phyloP scores from a whole-genome alignment of 2,329 filamentous ascomycete genomes.

The Pseudocercospora musae region DNA sequence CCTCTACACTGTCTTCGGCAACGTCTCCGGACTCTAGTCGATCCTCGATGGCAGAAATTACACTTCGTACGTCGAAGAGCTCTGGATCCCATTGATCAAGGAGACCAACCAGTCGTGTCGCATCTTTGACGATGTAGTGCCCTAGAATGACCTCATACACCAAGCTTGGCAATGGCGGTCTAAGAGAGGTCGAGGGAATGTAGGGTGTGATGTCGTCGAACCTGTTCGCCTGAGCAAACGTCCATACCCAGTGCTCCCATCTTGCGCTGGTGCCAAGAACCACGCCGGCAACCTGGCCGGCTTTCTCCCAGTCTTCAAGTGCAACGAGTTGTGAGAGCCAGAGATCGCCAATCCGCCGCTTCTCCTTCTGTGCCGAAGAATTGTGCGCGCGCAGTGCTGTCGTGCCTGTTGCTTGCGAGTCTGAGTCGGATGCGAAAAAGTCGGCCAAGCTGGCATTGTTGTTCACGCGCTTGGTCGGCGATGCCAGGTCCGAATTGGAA shows the following conservation, averaged over 20 bases:
- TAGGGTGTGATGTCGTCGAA: constrained; percentile 86
- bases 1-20: constrained; percentile 70
- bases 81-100: constrained; percentile 81
- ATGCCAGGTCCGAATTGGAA: constrained; percentile 38
- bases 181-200: constrained; percentile 74
- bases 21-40: constrained; percentile 75
- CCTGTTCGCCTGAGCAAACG: constrained; percentile 78
- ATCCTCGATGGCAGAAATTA: constrained; percentile 76
- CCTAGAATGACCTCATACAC: constrained; percentile 88
- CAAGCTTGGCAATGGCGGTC: constrained; percentile 72
- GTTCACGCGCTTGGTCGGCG: constrained; percentile 42
- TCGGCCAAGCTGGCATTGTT: constrained; percentile 31
- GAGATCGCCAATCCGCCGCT: constrained; percentile 82
- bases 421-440: constrained; percentile 59
- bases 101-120: constrained; percentile 70
- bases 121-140: constrained; percentile 80
- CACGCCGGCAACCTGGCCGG: constrained; percentile 76
- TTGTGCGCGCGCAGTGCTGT: constrained; percentile 35
- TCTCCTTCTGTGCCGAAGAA: constrained; percentile 74
- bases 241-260: constrained; percentile 97
- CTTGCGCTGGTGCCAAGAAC: constrained; percentile 74
- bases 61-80: constrained; percentile 72
- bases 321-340: constrained; percentile 87
- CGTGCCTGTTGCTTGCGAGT: constrained; percentile 46
- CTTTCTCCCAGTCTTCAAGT: constrained; percentile 69